Conservation (phyloP, 1,139 yeast species). For the Blastobotrys indianensis region DNA sequence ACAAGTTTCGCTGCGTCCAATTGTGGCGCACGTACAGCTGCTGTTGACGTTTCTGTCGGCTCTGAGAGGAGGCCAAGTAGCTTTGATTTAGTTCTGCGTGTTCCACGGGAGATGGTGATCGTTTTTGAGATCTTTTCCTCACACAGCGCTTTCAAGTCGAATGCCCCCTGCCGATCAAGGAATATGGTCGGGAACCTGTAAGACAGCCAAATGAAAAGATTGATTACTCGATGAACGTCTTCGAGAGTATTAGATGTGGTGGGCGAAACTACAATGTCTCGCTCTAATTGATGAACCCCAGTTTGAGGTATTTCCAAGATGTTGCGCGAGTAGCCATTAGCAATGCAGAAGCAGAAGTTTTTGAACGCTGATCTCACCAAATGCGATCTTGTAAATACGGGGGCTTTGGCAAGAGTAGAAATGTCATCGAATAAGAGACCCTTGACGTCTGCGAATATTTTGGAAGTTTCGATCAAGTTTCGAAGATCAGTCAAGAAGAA, state of each 20-base stretch:
- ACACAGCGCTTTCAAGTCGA: conserved; percentile 47
- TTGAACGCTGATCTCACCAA: conserved; percentile 24
- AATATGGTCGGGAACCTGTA: conserved; percentile 81
- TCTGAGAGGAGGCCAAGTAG: too few species aligned
- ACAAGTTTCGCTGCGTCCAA: neutral
- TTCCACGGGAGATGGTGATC: neutral
- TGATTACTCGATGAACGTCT: conserved; percentile 59
- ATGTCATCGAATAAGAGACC: conserved; percentile 33
- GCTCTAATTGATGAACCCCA: conserved; percentile 19
- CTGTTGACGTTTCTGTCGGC: neutral
- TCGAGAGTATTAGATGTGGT: conserved; percentile 36
- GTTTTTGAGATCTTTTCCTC: conserved; percentile 24
- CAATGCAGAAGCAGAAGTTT: conserved; percentile 29
- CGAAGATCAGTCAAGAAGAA: conserved; percentile 24
- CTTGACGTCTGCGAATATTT: conserved; percentile 22
- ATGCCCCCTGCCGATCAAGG: conserved; percentile 70
- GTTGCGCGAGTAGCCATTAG: conserved; percentile 26
- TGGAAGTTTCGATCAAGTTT: conserved; percentile 25
- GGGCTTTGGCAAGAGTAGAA: conserved; percentile 32
- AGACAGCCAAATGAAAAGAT: conserved; percentile 77
- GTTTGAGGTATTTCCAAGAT: conserved; percentile 27
- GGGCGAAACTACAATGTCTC: conserved; percentile 7
- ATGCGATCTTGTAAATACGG: conserved; percentile 25
- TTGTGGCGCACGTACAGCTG: neutral
- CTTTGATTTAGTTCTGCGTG: neutral